A percentile compares a stretch with the other conserved stretches of the same genome.
These are phyloP conservation scores for Arctium minus DNA, from an alignment of 129 eudicot species.

Conservation along the genomic window DNA sequence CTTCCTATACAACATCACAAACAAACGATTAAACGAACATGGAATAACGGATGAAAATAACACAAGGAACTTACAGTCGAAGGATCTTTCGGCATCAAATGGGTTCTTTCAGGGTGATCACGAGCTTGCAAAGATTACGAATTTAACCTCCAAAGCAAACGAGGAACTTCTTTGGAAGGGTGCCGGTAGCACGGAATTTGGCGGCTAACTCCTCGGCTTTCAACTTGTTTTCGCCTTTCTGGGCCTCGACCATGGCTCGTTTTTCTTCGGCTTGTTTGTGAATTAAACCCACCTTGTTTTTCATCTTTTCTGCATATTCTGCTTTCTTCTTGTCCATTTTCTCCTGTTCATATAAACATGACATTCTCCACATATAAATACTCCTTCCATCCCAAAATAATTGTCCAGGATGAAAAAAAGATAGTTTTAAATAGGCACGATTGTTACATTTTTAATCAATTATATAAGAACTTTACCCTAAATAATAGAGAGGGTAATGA, in stretches of 20 bases:
- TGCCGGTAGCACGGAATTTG: conserved; percentile 72
- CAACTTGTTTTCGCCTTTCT: conserved; percentile 53
- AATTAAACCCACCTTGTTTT: conserved; percentile 54
- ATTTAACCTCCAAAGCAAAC: conserved; percentile 66
- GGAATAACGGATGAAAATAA: neutral
- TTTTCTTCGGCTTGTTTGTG: conserved; percentile 89
- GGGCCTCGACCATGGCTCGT: conserved; percentile 72
- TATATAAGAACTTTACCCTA: neutral
- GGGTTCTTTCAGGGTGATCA: neutral
- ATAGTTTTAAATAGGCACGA: neutral
- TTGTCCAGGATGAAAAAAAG: neutral
- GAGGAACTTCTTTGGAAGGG: conserved; percentile 50
- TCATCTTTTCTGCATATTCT: conserved; percentile 70
- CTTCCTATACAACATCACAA: conserved; percentile 34
- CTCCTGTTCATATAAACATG: conserved; percentile 51
- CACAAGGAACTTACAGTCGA: conserved; percentile 11
- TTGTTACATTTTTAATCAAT: neutral
- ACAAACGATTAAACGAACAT: conserved; percentile 5
- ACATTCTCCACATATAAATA: neutral
- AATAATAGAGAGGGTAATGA: neutral
- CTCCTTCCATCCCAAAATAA: neutral
- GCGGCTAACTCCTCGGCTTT: conserved; percentile 85
- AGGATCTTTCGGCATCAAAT: neutral
- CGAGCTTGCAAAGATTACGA: neutral
- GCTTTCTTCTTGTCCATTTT: conserved; percentile 75